Conservation (phyloP, 306 rosid species). For the Argentina anserina region DNA sequence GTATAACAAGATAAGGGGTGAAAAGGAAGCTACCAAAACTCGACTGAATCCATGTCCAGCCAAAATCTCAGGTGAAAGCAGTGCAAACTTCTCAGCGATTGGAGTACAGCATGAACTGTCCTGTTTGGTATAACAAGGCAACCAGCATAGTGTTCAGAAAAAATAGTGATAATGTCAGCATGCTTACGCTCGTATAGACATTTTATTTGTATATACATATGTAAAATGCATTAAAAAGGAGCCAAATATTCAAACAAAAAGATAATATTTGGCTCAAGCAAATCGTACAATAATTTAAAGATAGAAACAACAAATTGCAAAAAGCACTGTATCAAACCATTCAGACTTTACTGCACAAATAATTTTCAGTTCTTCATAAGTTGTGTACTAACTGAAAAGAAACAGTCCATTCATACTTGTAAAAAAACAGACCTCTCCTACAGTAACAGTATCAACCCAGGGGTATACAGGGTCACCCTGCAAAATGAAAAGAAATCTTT, state of each 20-base stretch:
- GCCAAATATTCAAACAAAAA: background rate
- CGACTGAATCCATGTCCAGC: slow-evolving; percentile 67
- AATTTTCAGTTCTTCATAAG: background rate
- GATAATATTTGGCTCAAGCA: background rate
- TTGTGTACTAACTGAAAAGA: too few relatives aligned
- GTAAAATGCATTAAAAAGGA: background rate
- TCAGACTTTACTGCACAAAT: background rate
- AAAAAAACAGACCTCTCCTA: slow-evolving; percentile 45
- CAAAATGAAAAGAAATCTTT: slow-evolving; percentile 16
- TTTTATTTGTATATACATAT: background rate
- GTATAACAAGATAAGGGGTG: background rate
- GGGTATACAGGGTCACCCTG: slow-evolving; percentile 66
- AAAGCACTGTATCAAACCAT: background rate
- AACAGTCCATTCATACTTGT: background rate
- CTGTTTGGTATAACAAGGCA: slow-evolving; percentile 33
- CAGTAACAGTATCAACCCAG: slow-evolving; percentile 57
- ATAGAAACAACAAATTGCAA: background rate
- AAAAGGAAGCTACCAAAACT: slow-evolving; percentile 51
- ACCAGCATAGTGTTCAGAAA: background rate
- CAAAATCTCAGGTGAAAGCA: slow-evolving; percentile 57
- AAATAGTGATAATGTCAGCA: background rate
- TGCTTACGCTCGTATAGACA: background rate
- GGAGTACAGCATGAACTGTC: slow-evolving; percentile 66
- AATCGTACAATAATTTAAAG: background rate
- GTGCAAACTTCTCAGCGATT: slow-evolving; percentile 62